Conservation (phyloP, 176 grass and related monocot genomes). For the barley (Hordeum vulgare) region DNA sequence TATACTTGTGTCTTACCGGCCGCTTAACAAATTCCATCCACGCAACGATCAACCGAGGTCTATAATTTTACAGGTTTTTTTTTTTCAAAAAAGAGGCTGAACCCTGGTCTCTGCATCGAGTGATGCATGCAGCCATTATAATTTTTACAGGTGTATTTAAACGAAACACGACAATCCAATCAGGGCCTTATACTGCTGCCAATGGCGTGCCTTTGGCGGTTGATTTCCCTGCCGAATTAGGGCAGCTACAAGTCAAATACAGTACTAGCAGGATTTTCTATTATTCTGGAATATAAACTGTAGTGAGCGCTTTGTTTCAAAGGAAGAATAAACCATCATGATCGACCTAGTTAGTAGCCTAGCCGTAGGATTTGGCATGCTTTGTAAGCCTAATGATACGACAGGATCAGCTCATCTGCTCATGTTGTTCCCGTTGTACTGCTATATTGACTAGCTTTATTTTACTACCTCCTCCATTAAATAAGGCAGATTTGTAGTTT, state of each 20-base stretch:
- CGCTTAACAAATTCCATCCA: no score
- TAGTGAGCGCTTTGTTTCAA: not conserved
- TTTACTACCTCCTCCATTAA: not conserved
- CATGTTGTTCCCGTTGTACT: no score
- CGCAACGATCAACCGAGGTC: no score
- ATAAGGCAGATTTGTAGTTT: no score
- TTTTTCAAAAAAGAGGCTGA: no score
- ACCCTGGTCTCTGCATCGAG: no score
- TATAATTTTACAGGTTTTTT: no score
- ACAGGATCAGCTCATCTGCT: not conserved
- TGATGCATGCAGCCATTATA: no score
- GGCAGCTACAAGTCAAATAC: not conserved
- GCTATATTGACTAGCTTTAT: not conserved
- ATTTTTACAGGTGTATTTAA: no score
- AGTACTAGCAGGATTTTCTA: not conserved
- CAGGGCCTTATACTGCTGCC: not conserved
- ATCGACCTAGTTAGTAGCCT: constrained; percentile 1
- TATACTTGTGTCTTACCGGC: no score
- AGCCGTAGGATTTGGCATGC: constrained; percentile 2
- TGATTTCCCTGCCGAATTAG: not conserved
- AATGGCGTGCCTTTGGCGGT: not conserved
- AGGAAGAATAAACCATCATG: constrained; percentile 3
- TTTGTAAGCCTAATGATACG: constrained; percentile 3
- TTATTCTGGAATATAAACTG: not conserved
- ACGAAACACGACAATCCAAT: no score